Evolutionary conservation across 208 protist genomes (phyloP).

Genomic region (Plasmodiophora brassicae): DNA sequence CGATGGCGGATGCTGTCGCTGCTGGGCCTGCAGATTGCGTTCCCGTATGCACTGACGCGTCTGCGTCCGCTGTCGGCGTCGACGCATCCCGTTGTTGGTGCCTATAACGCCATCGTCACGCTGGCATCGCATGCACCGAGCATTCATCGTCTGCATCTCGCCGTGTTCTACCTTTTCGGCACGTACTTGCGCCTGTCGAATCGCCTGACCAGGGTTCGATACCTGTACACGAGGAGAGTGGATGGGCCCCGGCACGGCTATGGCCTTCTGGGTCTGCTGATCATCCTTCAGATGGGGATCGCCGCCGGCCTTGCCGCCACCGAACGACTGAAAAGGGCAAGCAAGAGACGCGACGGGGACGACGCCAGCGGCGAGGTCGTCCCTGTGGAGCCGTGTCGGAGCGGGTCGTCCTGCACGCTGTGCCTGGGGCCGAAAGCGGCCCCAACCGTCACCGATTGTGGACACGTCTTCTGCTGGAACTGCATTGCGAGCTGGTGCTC

Average conservation of each 20-base stretch:
- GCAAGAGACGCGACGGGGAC: neutral
- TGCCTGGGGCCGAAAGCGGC: neutral
- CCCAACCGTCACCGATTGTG: slow-evolving; percentile 25
- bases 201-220: neutral
- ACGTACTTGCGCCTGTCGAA: neutral
- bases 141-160: neutral
- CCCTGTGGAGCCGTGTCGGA: neutral
- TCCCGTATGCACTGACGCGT: neutral
- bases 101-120: neutral
- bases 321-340: neutral
- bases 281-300: neutral
- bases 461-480: slow-evolving; percentile 30
- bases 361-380: neutral
- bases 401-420: neutral
- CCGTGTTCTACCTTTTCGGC: slow-evolving; percentile 18
- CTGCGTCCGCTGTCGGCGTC: neutral
- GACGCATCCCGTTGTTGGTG: neutral
- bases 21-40: neutral
- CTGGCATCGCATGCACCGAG: neutral
- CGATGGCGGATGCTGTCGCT: neutral
- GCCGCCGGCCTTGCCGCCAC: neutral
- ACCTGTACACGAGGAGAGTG: neutral
- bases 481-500: slow-evolving; percentile 26
- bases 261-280: neutral
- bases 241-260: neutral